Evolutionary conservation across 306 rosid genomes (phyloP).

Genomic region (Vachellia pachyceras): DNA sequence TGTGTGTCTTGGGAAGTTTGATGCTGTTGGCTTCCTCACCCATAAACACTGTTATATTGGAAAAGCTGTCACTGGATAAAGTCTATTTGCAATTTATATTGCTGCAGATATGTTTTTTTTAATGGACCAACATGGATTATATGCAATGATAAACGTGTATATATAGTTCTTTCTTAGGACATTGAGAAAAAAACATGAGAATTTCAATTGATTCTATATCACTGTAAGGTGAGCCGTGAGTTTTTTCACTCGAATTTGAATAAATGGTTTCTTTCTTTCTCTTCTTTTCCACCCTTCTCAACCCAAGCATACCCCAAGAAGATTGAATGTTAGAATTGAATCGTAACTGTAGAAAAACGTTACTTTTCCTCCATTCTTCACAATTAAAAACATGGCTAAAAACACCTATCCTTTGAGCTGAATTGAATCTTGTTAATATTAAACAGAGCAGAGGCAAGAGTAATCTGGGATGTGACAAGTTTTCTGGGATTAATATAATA

Average conservation of each 20-base stretch:
- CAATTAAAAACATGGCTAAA: slow-evolving; percentile 36
- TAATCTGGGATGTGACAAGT: not conserved
- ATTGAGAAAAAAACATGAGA: not conserved
- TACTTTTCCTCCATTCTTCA: not conserved
- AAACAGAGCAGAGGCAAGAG: slow-evolving; percentile 43
- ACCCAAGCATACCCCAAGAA: not conserved
- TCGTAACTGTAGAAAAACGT: not conserved
- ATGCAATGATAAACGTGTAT: not conserved
- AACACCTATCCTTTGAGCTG: slow-evolving; percentile 61
- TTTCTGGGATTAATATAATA: not conserved
- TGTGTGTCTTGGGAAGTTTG: not conserved
- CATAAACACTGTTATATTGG: not conserved
- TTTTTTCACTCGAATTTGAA: not conserved
- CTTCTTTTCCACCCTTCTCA: not conserved
- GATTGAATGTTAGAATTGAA: not conserved
- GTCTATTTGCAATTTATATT: not conserved
- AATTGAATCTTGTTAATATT: slow-evolving; percentile 50
- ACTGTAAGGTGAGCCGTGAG: not conserved
- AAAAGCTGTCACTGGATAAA: not conserved
- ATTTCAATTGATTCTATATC: not conserved
- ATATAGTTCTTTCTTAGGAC: not conserved
- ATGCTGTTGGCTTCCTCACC: not conserved
- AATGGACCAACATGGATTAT: not conserved
- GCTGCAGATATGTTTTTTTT: not conserved
- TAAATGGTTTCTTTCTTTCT: not conserved